A percentile compares a stretch with the other conserved stretches of the same genome.
Evolutionary conservation across 768 basidiomycete species (phyloP).

Genomic region (Exsudoporus frostii): DNA sequence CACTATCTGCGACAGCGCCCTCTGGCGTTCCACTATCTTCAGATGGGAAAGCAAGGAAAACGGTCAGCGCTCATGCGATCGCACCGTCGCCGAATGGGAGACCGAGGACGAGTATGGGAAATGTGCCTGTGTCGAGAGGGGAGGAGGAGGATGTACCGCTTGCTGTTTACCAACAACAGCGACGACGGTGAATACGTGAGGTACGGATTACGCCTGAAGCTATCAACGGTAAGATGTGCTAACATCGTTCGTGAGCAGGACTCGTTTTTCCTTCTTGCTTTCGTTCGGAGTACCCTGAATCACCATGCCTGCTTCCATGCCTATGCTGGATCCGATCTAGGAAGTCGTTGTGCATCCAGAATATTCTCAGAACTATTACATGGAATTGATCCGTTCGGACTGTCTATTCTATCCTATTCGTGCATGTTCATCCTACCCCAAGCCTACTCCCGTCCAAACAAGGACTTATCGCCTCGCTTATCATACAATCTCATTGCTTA

Average conservation of each 20-base stretch:
- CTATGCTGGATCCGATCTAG: conserved; percentile 23
- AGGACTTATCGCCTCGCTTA: conserved; percentile 29
- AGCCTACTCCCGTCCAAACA: conserved; percentile 18
- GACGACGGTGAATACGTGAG: conserved; percentile 40
- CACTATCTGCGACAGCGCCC: conserved; percentile 64
- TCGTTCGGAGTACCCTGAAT: conserved; percentile 6
- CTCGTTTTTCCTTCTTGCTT: not conserved
- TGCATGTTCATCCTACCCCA: conserved; percentile 21
- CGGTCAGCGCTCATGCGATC: conserved; percentile 61
- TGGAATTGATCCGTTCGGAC: conserved; percentile 19
- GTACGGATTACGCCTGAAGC: conserved; percentile 9
- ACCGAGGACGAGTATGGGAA: conserved; percentile 38
- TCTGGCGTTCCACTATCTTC: conserved; percentile 35
- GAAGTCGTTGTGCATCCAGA: conserved; percentile 21
- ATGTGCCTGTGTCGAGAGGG: conserved; percentile 31
- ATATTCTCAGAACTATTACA: conserved; percentile 23
- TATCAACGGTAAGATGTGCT: not conserved
- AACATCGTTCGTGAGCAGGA: conserved; percentile 7
- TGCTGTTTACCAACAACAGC: conserved; percentile 77
- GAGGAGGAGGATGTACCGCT: conserved; percentile 83
- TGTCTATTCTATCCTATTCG: conserved; percentile 22
- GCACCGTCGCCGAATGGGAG: conserved; percentile 35
- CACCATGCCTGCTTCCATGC: conserved; percentile 1
- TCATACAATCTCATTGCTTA: conserved; percentile 32
- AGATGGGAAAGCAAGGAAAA: conserved; percentile 61